phyloP scores from a whole-genome alignment of 768 basidiomycete genomes.

The Podaxis carcinomalis region DNA sequence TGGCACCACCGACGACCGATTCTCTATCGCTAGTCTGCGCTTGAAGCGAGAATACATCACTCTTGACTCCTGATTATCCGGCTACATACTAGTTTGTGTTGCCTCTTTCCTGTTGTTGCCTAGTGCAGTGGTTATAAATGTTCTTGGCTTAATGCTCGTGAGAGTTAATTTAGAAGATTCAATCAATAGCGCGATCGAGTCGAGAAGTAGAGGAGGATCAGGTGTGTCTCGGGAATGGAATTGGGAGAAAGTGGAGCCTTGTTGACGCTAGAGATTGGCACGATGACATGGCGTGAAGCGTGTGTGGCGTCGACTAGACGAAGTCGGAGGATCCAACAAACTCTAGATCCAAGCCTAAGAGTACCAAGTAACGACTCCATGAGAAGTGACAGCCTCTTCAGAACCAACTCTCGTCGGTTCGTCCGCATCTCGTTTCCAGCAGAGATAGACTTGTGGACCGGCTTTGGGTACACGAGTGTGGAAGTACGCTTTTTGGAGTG shows the following conservation, averaged over 20 bases:
- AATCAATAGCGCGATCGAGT: background rate
- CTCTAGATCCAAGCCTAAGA: background rate
- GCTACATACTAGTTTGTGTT: background rate
- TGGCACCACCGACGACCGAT: background rate
- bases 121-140: background rate
- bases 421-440: background rate
- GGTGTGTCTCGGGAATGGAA: no score
- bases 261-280: no score
- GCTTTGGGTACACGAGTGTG: background rate
- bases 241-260: no score
- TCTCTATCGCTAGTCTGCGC: background rate
- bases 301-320: background rate
- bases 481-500: background rate
- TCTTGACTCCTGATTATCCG: background rate
- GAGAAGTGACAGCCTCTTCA: background rate
- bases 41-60: background rate
- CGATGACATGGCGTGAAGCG: no score
- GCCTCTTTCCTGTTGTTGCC: slow-evolving; percentile 1
- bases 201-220: no score
- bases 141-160: background rate
- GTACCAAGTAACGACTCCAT: slow-evolving; percentile 4
- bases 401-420: background rate
- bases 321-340: background rate
- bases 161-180: background rate
- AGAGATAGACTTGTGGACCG: background rate